phyloP scores from a whole-genome alignment of 345 rosid genomes.

The Bretschneidera sinensis region DNA sequence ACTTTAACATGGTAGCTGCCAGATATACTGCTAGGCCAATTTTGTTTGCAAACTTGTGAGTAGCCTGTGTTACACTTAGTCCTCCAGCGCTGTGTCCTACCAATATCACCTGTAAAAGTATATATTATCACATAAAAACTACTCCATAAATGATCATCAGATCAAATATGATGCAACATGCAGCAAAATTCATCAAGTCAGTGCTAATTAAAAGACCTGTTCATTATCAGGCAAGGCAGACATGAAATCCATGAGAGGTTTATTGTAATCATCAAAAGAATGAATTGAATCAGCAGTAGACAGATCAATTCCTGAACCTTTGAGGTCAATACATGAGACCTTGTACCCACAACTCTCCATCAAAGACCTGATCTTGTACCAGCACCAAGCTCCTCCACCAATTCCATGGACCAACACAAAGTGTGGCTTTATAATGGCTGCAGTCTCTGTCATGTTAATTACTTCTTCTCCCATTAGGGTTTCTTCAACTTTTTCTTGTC shows the following conservation, averaged over 20 bases:
- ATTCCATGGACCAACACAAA: slow-evolving; percentile 83
- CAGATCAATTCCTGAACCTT: slow-evolving; percentile 54
- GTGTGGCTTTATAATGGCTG: slow-evolving; percentile 38
- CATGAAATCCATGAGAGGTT: slow-evolving; percentile 66
- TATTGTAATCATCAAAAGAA: slow-evolving; percentile 66
- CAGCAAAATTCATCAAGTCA: too few species aligned
- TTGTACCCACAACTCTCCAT: slow-evolving; percentile 73
- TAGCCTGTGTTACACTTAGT: slow-evolving; percentile 62
- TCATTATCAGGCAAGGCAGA: slow-evolving; percentile 49
- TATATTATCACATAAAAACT: too few species aligned
- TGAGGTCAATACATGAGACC: slow-evolving; percentile 83
- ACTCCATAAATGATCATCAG: background rate
- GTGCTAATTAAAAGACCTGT: slow-evolving; percentile 35
- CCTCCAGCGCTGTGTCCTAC: slow-evolving; percentile 98
- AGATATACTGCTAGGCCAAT: slow-evolving; percentile 59
- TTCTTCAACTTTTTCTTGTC: slow-evolving; percentile 1
- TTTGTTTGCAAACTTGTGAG: slow-evolving; percentile 50
- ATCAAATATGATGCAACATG: slow-evolving; percentile 9
- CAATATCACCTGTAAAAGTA: slow-evolving; percentile 60
- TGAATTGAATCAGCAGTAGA: slow-evolving; percentile 42
- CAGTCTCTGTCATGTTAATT: background rate
- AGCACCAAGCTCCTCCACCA: slow-evolving; percentile 87
- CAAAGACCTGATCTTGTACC: slow-evolving; percentile 75
- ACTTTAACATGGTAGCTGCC: slow-evolving; percentile 78
- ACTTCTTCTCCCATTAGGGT: slow-evolving; percentile 39